Evolutionary conservation across 345 rosid genomes (phyloP).

Genomic region (Dimocarpus longan): DNA sequence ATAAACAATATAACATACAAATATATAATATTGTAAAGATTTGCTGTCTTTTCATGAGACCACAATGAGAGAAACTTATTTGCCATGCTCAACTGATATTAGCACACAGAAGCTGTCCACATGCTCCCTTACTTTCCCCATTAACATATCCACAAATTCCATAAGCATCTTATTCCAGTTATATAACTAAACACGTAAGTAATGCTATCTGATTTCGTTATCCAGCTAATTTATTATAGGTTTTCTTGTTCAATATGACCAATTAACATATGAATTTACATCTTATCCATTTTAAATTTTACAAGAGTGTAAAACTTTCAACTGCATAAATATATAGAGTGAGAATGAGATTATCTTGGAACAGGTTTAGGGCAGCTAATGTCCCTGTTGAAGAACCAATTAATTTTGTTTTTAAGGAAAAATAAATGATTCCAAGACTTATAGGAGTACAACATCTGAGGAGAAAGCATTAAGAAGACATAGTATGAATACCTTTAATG

Average conservation of each 20-base stretch:
- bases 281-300: background rate
- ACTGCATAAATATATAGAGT: background rate
- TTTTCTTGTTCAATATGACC: background rate
- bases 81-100: background rate
- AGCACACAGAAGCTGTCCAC: background rate
- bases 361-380: background rate
- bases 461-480: conserved; percentile 3
- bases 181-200: background rate
- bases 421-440: conserved; percentile 2
- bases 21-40: background rate
- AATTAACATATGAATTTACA: background rate
- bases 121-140: background rate
- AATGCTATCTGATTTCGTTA: background rate
- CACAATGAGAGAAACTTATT: background rate
- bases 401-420: background rate
- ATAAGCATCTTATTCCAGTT: background rate
- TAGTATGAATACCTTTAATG: conserved; percentile 61
- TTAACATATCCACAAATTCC: background rate
- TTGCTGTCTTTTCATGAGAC: background rate
- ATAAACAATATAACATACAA: background rate
- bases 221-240: background rate
- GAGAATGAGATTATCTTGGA: background rate
- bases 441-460: background rate
- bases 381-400: background rate
- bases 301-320: background rate